A percentile compares a stretch with the other conserved stretches of the same genome.
These are phyloP conservation scores for Tylopilus intermedius DNA, from an alignment of 768 basidiomycete species.

Conservation along the genomic window DNA sequence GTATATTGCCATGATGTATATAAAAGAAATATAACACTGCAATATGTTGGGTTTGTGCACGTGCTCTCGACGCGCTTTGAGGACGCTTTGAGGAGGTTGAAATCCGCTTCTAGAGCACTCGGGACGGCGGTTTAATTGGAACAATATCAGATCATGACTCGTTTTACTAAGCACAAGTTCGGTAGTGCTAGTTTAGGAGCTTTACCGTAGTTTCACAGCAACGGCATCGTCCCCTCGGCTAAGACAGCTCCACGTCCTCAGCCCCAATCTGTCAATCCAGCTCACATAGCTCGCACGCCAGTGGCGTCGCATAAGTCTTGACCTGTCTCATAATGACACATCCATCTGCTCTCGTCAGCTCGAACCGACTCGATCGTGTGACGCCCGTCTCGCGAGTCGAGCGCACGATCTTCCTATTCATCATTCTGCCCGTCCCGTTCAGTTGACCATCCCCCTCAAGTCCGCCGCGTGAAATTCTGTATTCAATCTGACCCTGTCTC, in stretches of 20 bases:
- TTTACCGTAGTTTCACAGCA: constrained; percentile 8
- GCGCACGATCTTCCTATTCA: constrained; percentile 8
- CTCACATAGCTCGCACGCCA: constrained; percentile 18
- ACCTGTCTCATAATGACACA: constrained; percentile 21
- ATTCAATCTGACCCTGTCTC: constrained; percentile 16
- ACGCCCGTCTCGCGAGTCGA: neutral
- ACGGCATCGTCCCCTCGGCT: constrained; percentile 16
- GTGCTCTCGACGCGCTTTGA: too few relatives aligned
- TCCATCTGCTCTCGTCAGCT: neutral
- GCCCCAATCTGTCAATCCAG: constrained; percentile 18
- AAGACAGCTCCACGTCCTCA: constrained; percentile 2
- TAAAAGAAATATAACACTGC: too few relatives aligned
- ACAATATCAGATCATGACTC: too few relatives aligned
- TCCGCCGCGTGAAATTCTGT: constrained; percentile 18
- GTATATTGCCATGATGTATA: too few relatives aligned
- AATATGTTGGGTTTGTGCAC: too few relatives aligned
- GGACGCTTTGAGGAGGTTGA: too few relatives aligned
- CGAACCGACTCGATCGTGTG: constrained; percentile 7
- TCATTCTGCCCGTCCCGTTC: constrained; percentile 2
- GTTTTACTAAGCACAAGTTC: constrained; percentile 14
- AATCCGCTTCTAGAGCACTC: too few relatives aligned
- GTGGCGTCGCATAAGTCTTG: constrained; percentile 12
- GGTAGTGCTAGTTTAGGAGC: constrained; percentile 17
- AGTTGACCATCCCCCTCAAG: constrained; percentile 12
- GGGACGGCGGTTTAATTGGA: too few relatives aligned